Conservation (phyloP, 73 alveolate genomes). For the Uronychia setigera region DNA sequence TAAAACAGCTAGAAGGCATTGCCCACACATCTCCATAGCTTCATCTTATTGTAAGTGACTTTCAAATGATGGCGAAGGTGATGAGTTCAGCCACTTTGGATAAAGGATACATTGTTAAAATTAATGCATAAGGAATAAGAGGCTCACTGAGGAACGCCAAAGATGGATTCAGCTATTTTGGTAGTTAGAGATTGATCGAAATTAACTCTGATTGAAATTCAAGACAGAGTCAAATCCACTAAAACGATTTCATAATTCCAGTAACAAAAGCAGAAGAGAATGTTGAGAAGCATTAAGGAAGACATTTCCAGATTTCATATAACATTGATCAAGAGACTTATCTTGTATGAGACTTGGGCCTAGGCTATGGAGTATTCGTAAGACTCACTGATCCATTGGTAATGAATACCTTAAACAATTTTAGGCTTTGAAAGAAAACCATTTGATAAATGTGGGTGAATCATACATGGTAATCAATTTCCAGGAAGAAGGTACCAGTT, state of each 20-base stretch:
- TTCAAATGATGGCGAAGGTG: slow-evolving; percentile 27
- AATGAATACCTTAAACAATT: neutral
- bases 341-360: slow-evolving; percentile 65
- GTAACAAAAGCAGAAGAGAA: slow-evolving; percentile 54
- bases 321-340: slow-evolving; percentile 36
- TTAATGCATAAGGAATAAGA: slow-evolving; percentile 71
- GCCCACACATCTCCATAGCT: slow-evolving; percentile 18
- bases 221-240: neutral
- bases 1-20: no score
- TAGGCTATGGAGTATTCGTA: slow-evolving; percentile 77
- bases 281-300: slow-evolving; percentile 66
- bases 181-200: slow-evolving; percentile 61
- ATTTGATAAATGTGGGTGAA: slow-evolving; percentile 77
- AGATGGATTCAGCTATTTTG: slow-evolving; percentile 87
- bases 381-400: slow-evolving; percentile 54
- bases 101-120: slow-evolving; percentile 56
- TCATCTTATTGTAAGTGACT: slow-evolving; percentile 11
- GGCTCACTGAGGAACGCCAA: slow-evolving; percentile 69
- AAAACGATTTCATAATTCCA: slow-evolving; percentile 61
- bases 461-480: slow-evolving; percentile 70
- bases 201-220: no score
- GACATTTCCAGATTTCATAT: slow-evolving; percentile 68
- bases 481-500: neutral
- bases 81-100: slow-evolving; percentile 70
- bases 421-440: slow-evolving; percentile 66